Base-by-base conservation (phyloP, 345 rosid species). In the Eucalyptus urophylla region DNA sequence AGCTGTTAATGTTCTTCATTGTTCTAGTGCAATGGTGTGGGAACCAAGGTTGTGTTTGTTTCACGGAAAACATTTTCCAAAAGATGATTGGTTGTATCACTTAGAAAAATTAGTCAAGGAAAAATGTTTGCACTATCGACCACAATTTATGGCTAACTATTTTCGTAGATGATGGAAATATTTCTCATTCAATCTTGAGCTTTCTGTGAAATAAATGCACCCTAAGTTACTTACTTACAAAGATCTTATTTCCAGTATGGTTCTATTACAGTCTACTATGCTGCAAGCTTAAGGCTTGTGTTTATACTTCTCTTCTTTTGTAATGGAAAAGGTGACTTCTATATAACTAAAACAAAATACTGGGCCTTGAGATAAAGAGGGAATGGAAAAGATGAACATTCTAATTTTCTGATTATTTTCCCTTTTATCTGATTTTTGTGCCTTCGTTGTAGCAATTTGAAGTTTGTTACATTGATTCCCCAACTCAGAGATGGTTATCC, bases 401-500 rank as follows among this genome's bases (percentile, higher is more conserved):
- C 27, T 76, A 76, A 11, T 11, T 37, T 40, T 76, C 29, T 25
- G 8, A 40, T 40, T 76, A 37, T 76, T 21, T 76, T 40, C 14
- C 29, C 83, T 6, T 21, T 76, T 11, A 21, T 76, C 83, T 76
- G 83, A 76, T 15, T 21, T 76, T 40, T 29, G 47, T 76, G 47
- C 83, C 21, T 40, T 76, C 8, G 9, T 76, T 21, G 29, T 76
- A 76, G 83, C 83, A 76, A 76, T 76, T 76, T 7, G 8, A 76
- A 76, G 83, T 76, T 76, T 0, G 3, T 37, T 37, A 11, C 4
- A 40, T 11, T 6, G 15, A 76, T 40, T 76, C 47, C 83, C 47
- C 83, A 40, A 43, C 45, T 76, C 83, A 90, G 91, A 93, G 89
- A 95, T 96, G 97, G 97, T 96, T 87, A 96, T 95, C 88, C 96